A percentile compares a stretch with the other conserved stretches of the same genome.
These are phyloP conservation scores for Dothistroma pini DNA, from an alignment of 2,329 filamentous ascomycete species.

Conservation along the genomic window DNA sequence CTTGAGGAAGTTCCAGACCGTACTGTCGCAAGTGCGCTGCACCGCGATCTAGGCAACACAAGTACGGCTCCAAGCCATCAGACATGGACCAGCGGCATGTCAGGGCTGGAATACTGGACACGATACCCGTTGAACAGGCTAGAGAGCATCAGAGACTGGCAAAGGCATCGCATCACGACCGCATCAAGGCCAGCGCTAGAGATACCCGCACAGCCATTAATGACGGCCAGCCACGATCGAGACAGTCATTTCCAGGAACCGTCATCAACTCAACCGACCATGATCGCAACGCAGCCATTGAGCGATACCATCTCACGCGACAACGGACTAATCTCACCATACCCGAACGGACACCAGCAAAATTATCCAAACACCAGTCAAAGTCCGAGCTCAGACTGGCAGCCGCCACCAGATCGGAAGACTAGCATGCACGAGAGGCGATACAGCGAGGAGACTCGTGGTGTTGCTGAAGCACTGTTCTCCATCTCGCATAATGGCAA, in stretches of 20 bases:
- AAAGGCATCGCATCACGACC: slow-evolving; percentile 8
- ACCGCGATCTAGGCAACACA: slow-evolving; percentile 8
- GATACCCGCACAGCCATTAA: neutral
- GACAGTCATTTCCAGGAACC: neutral
- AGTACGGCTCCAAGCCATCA: slow-evolving; percentile 18
- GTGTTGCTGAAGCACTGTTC: slow-evolving; percentile 22
- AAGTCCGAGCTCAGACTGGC: slow-evolving; percentile 7
- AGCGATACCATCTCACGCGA: neutral
- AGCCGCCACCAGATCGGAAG: slow-evolving; percentile 1
- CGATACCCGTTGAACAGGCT: slow-evolving; percentile 16
- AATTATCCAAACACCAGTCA: neutral
- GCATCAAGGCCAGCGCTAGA: neutral
- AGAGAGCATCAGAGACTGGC: slow-evolving; percentile 21
- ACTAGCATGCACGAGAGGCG: slow-evolving; percentile 10
- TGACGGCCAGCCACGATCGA: neutral
- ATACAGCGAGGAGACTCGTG: slow-evolving; percentile 24
- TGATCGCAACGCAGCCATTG: neutral
- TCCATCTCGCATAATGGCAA: slow-evolving; percentile 20
- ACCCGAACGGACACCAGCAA: slow-evolving; percentile 4
- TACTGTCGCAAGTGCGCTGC: slow-evolving; percentile 12
- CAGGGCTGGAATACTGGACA: slow-evolving; percentile 23
- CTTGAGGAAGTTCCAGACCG: slow-evolving; percentile 15
- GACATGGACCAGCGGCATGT: slow-evolving; percentile 19
- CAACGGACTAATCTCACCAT: slow-evolving; percentile 2
- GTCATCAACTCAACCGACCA: neutral